Evolutionary conservation across 257 asterid species (phyloP), one percentile per base, ranked within the genome.

Genomic region (Haberlea rhodopensis): DNA sequence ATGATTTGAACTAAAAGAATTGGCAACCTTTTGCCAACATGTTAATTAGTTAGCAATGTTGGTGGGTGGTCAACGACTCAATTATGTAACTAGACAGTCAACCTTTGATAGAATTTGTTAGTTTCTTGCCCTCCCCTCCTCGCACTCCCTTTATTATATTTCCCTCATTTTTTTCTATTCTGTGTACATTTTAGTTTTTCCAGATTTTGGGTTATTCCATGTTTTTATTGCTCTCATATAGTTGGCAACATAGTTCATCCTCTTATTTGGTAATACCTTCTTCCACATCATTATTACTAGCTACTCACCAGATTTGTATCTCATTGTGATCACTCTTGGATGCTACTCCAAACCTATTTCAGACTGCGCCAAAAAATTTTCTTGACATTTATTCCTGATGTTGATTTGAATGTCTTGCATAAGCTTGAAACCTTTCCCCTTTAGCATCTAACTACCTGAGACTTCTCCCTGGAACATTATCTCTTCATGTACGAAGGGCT

Each of bases 371-470:
- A 24, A 66, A 40, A 7, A 9, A 1, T n/a, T 34, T 8, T 28
- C 5, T 8, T 25, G n/a, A 26, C 46, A 51, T 20, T 8, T 9
- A 19, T 34, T 70, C 48, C 3, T 19, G 27, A 20, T 54, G 15
- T 37, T 20, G 22, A 40, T 15, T 8, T 29, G 46, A 23, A 51
- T 51, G 4, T 62, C 52, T 69, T 43, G 63, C 65, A 28, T 55
- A 54, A n/a, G 40, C 49, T 65, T 63, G 26, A 53, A 25, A 64
- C 28, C 65, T 63, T 63, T 31, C 27, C 49, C 70, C 58, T 51
- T 53, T 61, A 40, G 57, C 32, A 19, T 52, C 37, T 20, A 60
- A 46, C 53, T 15, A 8, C 23, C 57, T 25, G 32, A 49, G 20
- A 55, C 67, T 62, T 53, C 23, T 13, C 49, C 18, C 24, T 43